Conservation (phyloP, 805 yeast species). For the Saturnispora zaruensis region DNA sequence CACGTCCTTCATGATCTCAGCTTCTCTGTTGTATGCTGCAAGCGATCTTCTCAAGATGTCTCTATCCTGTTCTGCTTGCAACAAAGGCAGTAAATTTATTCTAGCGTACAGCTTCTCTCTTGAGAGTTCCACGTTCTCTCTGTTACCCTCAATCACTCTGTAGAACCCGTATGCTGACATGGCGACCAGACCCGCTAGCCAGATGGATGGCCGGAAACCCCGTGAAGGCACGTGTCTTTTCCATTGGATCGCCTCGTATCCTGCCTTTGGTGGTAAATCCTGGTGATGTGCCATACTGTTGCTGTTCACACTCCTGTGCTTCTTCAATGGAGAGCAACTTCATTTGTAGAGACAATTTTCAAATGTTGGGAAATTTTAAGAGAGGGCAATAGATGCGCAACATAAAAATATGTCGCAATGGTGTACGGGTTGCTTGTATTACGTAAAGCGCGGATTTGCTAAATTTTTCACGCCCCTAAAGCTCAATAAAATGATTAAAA, state of each 20-base stretch:
- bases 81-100: constrained; percentile 59
- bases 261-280: constrained; percentile 82
- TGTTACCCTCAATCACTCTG: constrained; percentile 53
- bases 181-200: constrained; percentile 55
- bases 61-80: constrained; percentile 78
- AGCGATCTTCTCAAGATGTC: constrained; percentile 62
- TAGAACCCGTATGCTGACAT: constrained; percentile 68
- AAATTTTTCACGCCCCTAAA: neutral
- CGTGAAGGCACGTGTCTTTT: constrained; percentile 77
- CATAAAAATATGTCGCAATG: neutral
- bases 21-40: constrained; percentile 62
- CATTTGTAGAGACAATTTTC: neutral
- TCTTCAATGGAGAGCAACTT: neutral
- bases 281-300: constrained; percentile 34
- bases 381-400: neutral
- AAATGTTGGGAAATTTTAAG: neutral
- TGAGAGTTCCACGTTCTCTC: constrained; percentile 65
- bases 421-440: neutral
- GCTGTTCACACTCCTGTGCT: neutral
- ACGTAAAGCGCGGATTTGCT: neutral
- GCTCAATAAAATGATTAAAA: no score
- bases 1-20: constrained; percentile 52
- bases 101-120: constrained; percentile 77
- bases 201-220: constrained; percentile 73
- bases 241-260: constrained; percentile 85